Evolutionary conservation across 768 basidiomycete species (phyloP).

Genomic region (Mycena crocata): DNA sequence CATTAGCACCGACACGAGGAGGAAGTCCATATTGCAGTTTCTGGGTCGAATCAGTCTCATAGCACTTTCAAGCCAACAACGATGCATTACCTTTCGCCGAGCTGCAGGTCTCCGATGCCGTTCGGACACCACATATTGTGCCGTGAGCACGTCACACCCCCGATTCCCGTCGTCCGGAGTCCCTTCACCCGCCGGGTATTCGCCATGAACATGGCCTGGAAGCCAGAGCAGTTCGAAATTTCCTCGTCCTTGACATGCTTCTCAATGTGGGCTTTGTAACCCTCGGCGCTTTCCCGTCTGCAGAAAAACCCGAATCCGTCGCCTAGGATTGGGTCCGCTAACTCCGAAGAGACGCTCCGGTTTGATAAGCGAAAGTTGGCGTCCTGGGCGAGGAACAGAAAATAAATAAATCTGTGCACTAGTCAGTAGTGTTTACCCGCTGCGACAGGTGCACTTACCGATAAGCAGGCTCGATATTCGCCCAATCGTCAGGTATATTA

Average conservation of each 20-base stretch:
- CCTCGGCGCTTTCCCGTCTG: background rate
- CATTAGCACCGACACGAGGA: background rate
- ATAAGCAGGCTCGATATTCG: no score
- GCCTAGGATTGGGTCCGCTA: background rate
- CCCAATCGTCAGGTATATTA: background rate
- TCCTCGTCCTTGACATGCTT: constrained; percentile 4
- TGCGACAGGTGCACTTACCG: background rate
- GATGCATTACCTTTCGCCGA: constrained; percentile 33
- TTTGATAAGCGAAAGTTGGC: constrained; percentile 14
- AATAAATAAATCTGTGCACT: background rate
- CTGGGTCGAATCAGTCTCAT: no score
- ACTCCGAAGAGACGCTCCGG: constrained; percentile 6
- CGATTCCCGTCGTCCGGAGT: constrained; percentile 17
- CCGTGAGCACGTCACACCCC: background rate
- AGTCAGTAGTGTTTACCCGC: constrained; percentile 19
- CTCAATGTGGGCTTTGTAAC: constrained; percentile 5
- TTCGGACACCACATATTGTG: constrained; percentile 23
- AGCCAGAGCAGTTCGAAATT: constrained; percentile 14
- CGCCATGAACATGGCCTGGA: constrained; percentile 11
- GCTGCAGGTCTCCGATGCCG: constrained; percentile 33
- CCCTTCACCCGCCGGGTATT: background rate
- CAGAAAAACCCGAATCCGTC: constrained; percentile 12
- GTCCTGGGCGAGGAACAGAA: background rate
- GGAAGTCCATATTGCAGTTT: constrained; percentile 32
- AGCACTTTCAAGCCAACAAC: no score